A percentile compares a stretch with the other conserved stretches of the same genome.
phyloP scores from a whole-genome alignment of 192 early-diverging fungal genomes.

The Allomyces macrogynus region DNA sequence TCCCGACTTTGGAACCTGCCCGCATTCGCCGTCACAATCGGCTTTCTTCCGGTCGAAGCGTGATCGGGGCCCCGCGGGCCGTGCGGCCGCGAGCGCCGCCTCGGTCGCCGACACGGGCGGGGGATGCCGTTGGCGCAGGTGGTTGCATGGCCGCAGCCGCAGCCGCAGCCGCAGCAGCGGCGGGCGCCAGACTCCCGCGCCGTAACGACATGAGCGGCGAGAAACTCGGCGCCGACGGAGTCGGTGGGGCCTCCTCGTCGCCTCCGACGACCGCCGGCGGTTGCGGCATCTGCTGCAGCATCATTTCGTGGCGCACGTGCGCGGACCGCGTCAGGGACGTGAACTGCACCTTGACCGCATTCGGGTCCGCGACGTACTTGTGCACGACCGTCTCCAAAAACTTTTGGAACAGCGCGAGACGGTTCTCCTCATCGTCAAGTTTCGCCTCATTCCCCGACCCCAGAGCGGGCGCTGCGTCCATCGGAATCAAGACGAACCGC shows the following conservation, averaged over 20 bases:
- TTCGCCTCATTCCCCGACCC: constrained; percentile 26
- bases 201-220: background rate
- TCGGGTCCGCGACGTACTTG: constrained; percentile 10
- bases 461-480: constrained; percentile 35
- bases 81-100: background rate
- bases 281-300: constrained; percentile 2
- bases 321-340: background rate
- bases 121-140: too few relatives aligned
- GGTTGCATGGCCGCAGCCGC: too few relatives aligned
- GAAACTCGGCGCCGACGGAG: background rate
- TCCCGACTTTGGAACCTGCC: constrained; percentile 40
- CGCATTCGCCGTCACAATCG: constrained; percentile 35
- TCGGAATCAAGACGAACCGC: constrained; percentile 73
- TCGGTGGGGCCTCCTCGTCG: too few relatives aligned
- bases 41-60: constrained; percentile 6
- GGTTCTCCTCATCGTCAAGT: constrained; percentile 70
- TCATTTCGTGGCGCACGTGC: constrained; percentile 1
- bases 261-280: background rate
- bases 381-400: constrained; percentile 62
- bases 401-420: constrained; percentile 62
- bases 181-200: constrained; percentile 3
- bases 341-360: background rate
- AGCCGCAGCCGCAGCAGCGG: too few relatives aligned
- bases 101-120: background rate
- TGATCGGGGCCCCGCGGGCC: constrained; percentile 2